phyloP scores from a whole-genome alignment of 2,329 filamentous ascomycete species.

The Colletotrichum lentis region DNA sequence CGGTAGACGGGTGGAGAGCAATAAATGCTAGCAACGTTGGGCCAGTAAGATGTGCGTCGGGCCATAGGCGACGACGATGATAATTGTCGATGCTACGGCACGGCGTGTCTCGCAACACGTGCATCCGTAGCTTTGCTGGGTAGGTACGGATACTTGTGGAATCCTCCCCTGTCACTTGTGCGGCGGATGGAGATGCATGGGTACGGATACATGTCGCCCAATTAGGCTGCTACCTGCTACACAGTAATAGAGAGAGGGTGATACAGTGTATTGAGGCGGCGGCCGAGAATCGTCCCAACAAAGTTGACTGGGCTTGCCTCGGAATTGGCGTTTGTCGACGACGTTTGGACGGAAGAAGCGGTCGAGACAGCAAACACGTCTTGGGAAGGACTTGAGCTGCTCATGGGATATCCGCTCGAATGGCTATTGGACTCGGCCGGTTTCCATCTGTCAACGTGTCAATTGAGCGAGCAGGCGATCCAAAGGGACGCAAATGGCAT shows the following conservation, averaged over 20 bases:
- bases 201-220: slow-evolving; percentile 14
- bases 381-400: neutral
- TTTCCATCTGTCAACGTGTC: slow-evolving; percentile 16
- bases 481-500: slow-evolving; percentile 9
- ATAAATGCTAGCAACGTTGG: slow-evolving; percentile 16
- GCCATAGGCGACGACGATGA: slow-evolving; percentile 18
- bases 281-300: slow-evolving; percentile 34
- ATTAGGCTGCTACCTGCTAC: neutral
- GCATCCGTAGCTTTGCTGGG: slow-evolving; percentile 12
- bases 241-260: no score
- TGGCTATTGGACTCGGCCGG: slow-evolving; percentile 21
- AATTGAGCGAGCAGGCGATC: slow-evolving; percentile 1
- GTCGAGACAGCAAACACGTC: slow-evolving; percentile 11
- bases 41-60: slow-evolving; percentile 16
- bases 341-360: slow-evolving; percentile 12
- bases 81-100: neutral
- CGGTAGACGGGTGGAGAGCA: neutral
- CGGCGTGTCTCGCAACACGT: slow-evolving; percentile 10
- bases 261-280: slow-evolving; percentile 16
- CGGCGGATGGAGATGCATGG: slow-evolving; percentile 33
- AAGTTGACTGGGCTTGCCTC: slow-evolving; percentile 27
- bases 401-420: slow-evolving; percentile 18
- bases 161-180: slow-evolving; percentile 23
- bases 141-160: neutral
- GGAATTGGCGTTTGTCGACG: slow-evolving; percentile 10